Conservation (phyloP, 306 rosid genomes). For the Dryas octopetala region DNA sequence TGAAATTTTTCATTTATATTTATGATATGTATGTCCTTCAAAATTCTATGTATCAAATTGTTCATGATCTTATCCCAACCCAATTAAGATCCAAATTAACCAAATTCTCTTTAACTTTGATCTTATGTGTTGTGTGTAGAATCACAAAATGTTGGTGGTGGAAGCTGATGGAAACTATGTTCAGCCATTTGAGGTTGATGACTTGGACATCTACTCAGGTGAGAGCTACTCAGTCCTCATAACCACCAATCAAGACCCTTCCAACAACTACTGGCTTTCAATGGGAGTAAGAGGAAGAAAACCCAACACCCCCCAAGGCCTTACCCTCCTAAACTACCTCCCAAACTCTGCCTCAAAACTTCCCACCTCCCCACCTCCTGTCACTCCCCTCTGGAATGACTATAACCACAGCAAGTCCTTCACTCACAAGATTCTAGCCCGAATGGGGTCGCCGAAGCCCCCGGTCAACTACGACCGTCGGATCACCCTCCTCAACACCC, state of each 20-base stretch:
- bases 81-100: too few species aligned
- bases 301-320: slow-evolving; percentile 58
- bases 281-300: slow-evolving; percentile 62
- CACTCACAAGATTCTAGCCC: slow-evolving; percentile 49
- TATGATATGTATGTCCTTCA: too few species aligned
- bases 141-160: slow-evolving; percentile 72
- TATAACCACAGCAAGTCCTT: slow-evolving; percentile 56
- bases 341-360: slow-evolving; percentile 49
- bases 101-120: too few species aligned
- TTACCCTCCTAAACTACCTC: slow-evolving; percentile 61
- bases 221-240: slow-evolving; percentile 77
- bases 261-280: slow-evolving; percentile 71
- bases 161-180: slow-evolving; percentile 92
- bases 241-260: slow-evolving; percentile 64
- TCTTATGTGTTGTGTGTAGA: slow-evolving; percentile 29
- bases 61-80: too few species aligned
- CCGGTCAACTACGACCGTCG: slow-evolving; percentile 42
- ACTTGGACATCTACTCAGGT: slow-evolving; percentile 81
- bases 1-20: too few species aligned
- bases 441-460: slow-evolving; percentile 59
- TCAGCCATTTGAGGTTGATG: slow-evolving; percentile 52
- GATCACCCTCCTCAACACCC: slow-evolving; percentile 74
- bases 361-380: slow-evolving; percentile 60
- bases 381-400: slow-evolving; percentile 69
- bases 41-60: too few species aligned